Evolutionary conservation across 495 filamentous ascomycete genomes (phyloP), one percentile per base, ranked within the genome.

Genomic region (Polyplosphaeria fusca): DNA sequence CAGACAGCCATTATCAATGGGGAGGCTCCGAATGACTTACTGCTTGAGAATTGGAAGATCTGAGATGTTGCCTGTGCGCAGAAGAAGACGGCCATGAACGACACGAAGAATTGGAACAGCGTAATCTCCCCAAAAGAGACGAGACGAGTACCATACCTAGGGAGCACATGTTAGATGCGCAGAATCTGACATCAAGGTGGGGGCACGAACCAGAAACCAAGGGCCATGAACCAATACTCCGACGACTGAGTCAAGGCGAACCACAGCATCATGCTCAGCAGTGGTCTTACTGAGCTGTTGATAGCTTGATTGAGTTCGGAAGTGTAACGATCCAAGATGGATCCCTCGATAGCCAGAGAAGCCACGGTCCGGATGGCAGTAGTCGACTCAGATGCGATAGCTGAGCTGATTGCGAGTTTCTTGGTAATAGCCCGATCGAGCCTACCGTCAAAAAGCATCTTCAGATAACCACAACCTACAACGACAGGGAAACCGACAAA

Each of bases 181-280:
- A n/a, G n/a, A n/a, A n/a, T n/a, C n/a, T n/a, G n/a, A n/a, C n/a
- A n/a, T n/a, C n/a, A n/a, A n/a, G n/a, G 1, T 43, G 2, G 12
- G 27, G 32, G 5, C 20, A 45, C 91, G 62, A 91, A 95, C 89
- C 89, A 95, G 72, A 95, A 94, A 1, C 85, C 89, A 19, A 96
- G 82, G 9, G 88, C 91, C 46, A 88, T 81, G 61, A 83, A 89
- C 37, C 89, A 77, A 75, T 94, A 91, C 68, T 84, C 81, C 38
- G 92, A 73, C 2, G 82, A 81, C 68, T 95, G 89, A 48, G 88
- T 87, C 19, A 81, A 73, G 2, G 88, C 89, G 64, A 93, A 96
- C 1, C 93, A 76, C 3, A 76, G 58, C 20, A 86, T 89, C 4
- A 85, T 84, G 56, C 76, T 81, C 39, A 84, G 38, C 5, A 90